Evolutionary conservation across 108 stramenopile genomes (phyloP), one percentile per base, ranked within the genome.

Genomic region (Skeletonema grethae): DNA sequence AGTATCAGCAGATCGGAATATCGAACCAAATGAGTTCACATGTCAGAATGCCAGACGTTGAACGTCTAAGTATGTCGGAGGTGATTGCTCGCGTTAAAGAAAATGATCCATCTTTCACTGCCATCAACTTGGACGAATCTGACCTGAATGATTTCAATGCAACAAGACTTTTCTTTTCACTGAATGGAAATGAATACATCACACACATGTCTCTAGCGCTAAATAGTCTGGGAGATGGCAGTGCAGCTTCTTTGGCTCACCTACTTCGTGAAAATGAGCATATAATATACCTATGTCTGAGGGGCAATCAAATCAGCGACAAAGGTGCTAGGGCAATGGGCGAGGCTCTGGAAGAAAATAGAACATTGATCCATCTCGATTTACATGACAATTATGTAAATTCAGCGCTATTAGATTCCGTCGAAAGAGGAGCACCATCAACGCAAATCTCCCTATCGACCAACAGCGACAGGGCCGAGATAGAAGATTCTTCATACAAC

Each of bases 131-230:
- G 8, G 65, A 65, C 24, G 46, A 65, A 16, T 28, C 43, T 9
- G 65, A 31, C 6, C 65, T 65, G 24, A 65, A 41, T 16, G 65
- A 65, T 28, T 65, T 41, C 45, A 45, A 65, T 65, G 46, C 39
- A 31, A 45, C 65, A 25, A 13, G 24, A 5, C 65, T 65, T 25
- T 15, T 65, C 43, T 20, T 46, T 13, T 28, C 46, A 11, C 46
- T 65, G 2, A 41, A 65, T 28, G 65, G 46, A 3, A 65, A 65
- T 50, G 25, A 41, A n/a, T 24, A 65, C 31, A 45, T 65, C 25
- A 41, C 39, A 0, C 57, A 59, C 25, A 7, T 70, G 7, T 58
- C 69, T 39, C 28, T 41, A 36, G 41, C 69, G 15, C 29, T 30
- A 3, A 45, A 59, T n/a, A 46, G 59, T 20, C 30, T 58, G 41